A percentile compares a stretch with the other conserved stretches of the same genome.
These are phyloP conservation scores for Cymbidium sinense DNA, from an alignment of 106 monocot species.

Conservation along the genomic window DNA sequence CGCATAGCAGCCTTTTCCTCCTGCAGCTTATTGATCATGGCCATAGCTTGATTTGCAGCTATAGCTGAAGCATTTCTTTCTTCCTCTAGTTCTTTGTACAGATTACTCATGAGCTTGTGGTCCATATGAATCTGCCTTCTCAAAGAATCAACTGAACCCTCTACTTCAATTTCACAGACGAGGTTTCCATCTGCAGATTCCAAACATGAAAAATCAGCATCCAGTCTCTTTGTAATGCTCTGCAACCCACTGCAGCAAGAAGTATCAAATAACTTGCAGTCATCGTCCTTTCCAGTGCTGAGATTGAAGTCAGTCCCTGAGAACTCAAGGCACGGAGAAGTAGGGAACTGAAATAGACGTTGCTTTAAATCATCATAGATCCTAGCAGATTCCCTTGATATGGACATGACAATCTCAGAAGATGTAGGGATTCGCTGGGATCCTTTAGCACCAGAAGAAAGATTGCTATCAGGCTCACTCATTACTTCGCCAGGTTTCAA, in stretches of 20 bases:
- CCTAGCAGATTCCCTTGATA: slow-evolving; percentile 23
- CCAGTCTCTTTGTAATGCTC: slow-evolving; percentile 20
- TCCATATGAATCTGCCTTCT: slow-evolving; percentile 57
- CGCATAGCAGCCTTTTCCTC: slow-evolving; percentile 95
- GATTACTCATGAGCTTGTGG: slow-evolving; percentile 34
- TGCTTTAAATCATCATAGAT: slow-evolving; percentile 53
- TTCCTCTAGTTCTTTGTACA: slow-evolving; percentile 91
- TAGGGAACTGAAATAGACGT: slow-evolving; percentile 54
- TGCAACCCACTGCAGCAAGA: slow-evolving; percentile 8
- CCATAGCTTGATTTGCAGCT: slow-evolving; percentile 89
- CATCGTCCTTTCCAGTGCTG: slow-evolving; percentile 38
- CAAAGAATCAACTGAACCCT: slow-evolving; percentile 32
- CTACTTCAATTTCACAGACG: slow-evolving; percentile 55
- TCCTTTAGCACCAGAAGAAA: not conserved
- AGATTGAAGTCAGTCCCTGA: slow-evolving; percentile 36
- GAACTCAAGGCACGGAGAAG: slow-evolving; percentile 37
- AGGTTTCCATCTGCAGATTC: slow-evolving; percentile 54
- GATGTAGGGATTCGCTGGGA: not conserved
- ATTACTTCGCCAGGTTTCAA: slow-evolving; percentile 14
- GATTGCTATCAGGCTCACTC: not conserved
- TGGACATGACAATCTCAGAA: not conserved
- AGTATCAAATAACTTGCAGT: slow-evolving; percentile 27
- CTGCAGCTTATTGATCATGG: slow-evolving; percentile 94
- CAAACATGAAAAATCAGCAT: slow-evolving; percentile 31
- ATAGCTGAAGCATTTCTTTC: slow-evolving; percentile 87